Conservation (phyloP, 805 yeast species). For the Nakazawaea populi region DNA sequence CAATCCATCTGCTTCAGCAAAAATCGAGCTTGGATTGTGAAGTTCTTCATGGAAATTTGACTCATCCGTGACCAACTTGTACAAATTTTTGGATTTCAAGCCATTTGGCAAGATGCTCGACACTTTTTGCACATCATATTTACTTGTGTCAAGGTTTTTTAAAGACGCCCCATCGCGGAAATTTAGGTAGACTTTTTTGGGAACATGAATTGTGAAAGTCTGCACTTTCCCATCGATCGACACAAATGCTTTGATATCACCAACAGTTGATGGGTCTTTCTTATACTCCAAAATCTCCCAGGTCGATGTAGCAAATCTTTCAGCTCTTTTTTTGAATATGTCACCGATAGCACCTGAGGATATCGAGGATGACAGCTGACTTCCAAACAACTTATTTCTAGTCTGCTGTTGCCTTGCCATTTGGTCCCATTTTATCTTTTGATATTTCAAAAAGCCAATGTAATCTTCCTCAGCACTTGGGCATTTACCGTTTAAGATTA, state of each 20-base stretch:
- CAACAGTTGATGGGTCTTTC: conserved; percentile 48
- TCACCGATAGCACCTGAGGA: conserved; percentile 53
- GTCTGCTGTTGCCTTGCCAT: conserved; percentile 70
- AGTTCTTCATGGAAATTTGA: conserved; percentile 48
- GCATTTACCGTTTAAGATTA: conserved; percentile 45
- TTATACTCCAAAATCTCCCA: conserved; percentile 86
- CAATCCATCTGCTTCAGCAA: conserved; percentile 58
- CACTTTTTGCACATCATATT: conserved; percentile 44
- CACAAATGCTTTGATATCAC: conserved; percentile 72
- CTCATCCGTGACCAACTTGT: conserved; percentile 67
- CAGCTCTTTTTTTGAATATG: conserved; percentile 74
- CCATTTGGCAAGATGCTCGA: conserved; percentile 69
- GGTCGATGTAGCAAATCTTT: conserved; percentile 62
- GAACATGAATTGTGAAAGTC: conserved; percentile 64
- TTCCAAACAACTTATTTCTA: conserved; percentile 77
- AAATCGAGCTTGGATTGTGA: conserved; percentile 51
- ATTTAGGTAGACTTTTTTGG: conserved; percentile 66
- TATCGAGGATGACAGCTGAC: conserved; percentile 36
- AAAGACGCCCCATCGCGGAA: conserved; percentile 46
- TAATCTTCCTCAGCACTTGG: conserved; percentile 69
- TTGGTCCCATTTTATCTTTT: conserved; percentile 82
- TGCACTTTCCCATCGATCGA: conserved; percentile 69
- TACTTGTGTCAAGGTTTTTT: conserved; percentile 14
- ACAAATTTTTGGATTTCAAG: conserved; percentile 45
- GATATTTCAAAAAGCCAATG: conserved; percentile 61